phyloP scores from a whole-genome alignment of 495 filamentous ascomycete genomes.

The Aspergillus panamensis region DNA sequence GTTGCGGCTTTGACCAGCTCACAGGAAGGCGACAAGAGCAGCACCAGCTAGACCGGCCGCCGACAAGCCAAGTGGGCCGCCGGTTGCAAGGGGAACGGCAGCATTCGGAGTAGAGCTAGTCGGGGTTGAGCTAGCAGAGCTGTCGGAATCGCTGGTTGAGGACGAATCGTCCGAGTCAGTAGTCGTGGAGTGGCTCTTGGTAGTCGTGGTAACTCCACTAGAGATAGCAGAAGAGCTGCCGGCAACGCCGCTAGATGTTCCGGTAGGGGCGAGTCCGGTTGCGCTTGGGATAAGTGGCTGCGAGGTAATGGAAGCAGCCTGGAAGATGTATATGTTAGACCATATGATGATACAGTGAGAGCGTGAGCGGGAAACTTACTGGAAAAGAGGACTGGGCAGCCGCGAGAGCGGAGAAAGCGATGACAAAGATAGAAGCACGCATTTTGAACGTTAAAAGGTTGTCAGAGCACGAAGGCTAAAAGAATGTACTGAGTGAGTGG shows the following conservation, averaged over 20 bases:
- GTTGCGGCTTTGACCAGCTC: conserved; percentile 15
- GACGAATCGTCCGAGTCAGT: neutral
- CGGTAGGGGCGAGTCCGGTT: conserved; percentile 22
- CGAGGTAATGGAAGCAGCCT: conserved; percentile 14
- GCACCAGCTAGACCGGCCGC: conserved; percentile 38
- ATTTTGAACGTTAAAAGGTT: conserved; percentile 31
- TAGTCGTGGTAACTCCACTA: conserved; percentile 3
- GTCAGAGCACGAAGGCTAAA: neutral
- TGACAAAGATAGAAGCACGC: conserved; percentile 40
- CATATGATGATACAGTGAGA: conserved; percentile 3
- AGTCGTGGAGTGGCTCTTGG: neutral
- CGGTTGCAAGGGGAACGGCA: conserved; percentile 35
- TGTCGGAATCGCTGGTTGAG: conserved; percentile 10
- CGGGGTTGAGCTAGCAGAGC: no score
- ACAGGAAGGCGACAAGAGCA: conserved; percentile 48
- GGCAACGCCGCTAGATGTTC: conserved; percentile 8
- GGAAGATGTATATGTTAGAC: neutral
- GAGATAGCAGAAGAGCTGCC: conserved; percentile 7
- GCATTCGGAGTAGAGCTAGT: conserved; percentile 24
- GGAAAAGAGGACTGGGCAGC: conserved; percentile 28
- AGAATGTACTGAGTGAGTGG: conserved; percentile 11
- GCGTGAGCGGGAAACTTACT: conserved; percentile 19
- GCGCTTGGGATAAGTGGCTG: conserved; percentile 24
- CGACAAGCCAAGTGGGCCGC: conserved; percentile 37
- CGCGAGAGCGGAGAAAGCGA: conserved; percentile 42